Conservation (phyloP, 306 rosid genomes). For the Dalbergia cultrata region DNA sequence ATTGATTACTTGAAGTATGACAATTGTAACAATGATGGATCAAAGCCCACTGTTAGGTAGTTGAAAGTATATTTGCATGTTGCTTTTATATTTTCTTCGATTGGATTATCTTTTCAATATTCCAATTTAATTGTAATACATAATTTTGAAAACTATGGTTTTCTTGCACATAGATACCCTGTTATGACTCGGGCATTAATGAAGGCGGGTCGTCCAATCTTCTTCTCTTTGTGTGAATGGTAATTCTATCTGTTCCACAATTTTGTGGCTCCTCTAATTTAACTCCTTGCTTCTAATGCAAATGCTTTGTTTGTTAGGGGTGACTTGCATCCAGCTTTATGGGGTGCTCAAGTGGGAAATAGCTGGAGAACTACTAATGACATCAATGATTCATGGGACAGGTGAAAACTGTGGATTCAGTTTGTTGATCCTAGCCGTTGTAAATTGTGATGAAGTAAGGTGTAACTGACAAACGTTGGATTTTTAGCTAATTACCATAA, state of each 20-base stretch:
- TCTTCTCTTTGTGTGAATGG: conserved; percentile 97
- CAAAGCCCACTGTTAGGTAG: conserved; percentile 85
- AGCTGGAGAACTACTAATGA: conserved; percentile 97
- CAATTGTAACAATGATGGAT: conserved; percentile 76
- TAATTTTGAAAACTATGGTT: conserved; percentile 10
- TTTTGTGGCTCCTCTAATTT: background rate
- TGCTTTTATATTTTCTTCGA: conserved; percentile 6
- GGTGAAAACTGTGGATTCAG: conserved; percentile 53
- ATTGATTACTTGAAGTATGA: conserved; percentile 98
- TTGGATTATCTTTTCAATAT: background rate
- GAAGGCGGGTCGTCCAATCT: conserved; percentile 88
- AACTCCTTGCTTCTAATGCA: conserved; percentile 7
- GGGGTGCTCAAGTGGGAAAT: conserved; percentile 90
- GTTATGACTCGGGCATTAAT: conserved; percentile 89
- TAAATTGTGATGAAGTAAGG: conserved; percentile 31
- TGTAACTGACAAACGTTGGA: background rate
- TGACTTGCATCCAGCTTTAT: conserved; percentile 92
- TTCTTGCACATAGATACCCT: conserved; percentile 68
- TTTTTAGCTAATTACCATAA: background rate
- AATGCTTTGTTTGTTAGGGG: conserved; percentile 66
- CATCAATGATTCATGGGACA: conserved; percentile 85
- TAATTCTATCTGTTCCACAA: conserved; percentile 34
- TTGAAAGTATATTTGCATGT: conserved; percentile 8
- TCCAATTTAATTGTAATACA: background rate
- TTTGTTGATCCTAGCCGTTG: conserved; percentile 10